Percentiles rank a stretch among this genome's conserved stretches.
Evolutionary conservation across 2,329 filamentous ascomycete species (phyloP).

Genomic region (Pestalotiopsis sp.): DNA sequence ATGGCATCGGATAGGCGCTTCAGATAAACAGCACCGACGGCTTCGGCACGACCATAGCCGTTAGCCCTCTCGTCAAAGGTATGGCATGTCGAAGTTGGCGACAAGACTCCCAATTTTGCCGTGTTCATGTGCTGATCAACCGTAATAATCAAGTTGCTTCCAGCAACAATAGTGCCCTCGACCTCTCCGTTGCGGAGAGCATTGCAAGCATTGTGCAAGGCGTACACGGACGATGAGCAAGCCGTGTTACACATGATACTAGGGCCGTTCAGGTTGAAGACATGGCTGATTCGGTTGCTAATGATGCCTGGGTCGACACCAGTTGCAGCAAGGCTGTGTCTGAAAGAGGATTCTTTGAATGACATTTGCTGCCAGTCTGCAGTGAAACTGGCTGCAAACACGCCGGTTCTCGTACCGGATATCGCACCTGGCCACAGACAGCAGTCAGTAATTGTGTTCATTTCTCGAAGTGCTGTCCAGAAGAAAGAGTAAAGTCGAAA

Average conservation of each 20-base stretch:
- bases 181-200: constrained; percentile 32
- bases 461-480: constrained; percentile 19
- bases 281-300: constrained; percentile 33
- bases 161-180: constrained; percentile 36
- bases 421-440: too few relatives aligned
- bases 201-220: constrained; percentile 32
- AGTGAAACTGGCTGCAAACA: constrained; percentile 22
- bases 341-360: constrained; percentile 16
- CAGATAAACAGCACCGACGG: constrained; percentile 21
- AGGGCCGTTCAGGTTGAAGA: constrained; percentile 34
- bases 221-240: constrained; percentile 39
- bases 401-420: constrained; percentile 25
- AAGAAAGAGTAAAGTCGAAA: too few relatives aligned
- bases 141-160: constrained; percentile 37
- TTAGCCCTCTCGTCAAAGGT: constrained; percentile 31
- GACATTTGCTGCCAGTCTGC: constrained; percentile 21
- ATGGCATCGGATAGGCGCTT: constrained; percentile 24
- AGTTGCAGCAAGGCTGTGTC: constrained; percentile 18
- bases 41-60: constrained; percentile 29
- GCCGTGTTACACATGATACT: constrained; percentile 37
- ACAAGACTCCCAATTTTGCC: constrained; percentile 34
- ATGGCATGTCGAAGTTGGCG: constrained; percentile 28
- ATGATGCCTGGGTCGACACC: constrained; percentile 32
- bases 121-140: constrained; percentile 30
- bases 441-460: constrained; percentile 10